A percentile compares a stretch with the other conserved stretches of the same genome.
phyloP scores from a whole-genome alignment of 2,329 filamentous ascomycete species.

The Seiridium cupressi region DNA sequence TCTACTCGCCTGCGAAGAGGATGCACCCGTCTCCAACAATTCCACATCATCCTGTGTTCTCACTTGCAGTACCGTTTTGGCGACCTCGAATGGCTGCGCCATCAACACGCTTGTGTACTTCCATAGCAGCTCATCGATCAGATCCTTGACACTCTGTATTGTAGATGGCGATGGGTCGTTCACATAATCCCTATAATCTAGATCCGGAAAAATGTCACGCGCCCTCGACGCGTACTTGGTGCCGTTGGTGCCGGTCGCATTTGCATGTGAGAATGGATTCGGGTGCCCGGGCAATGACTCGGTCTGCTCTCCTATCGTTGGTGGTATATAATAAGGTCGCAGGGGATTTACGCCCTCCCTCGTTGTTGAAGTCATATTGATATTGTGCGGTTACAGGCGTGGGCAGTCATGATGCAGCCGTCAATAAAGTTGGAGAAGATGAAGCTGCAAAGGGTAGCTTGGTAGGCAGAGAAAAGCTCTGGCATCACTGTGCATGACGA shows the following conservation, averaged over 20 bases:
- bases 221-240: slow-evolving; percentile 59
- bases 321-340: slow-evolving; percentile 61
- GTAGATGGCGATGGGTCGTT: slow-evolving; percentile 73
- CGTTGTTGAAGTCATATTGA: slow-evolving; percentile 39
- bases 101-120: slow-evolving; percentile 88
- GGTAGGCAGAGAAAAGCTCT: not conserved
- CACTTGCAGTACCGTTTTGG: slow-evolving; percentile 88
- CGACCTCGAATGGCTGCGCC: slow-evolving; percentile 94
- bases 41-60: slow-evolving; percentile 53
- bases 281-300: slow-evolving; percentile 32
- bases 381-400: not conserved
- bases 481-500: slow-evolving; percentile 6
- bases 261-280: slow-evolving; percentile 44
- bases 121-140: slow-evolving; percentile 84
- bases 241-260: slow-evolving; percentile 29
- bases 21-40: slow-evolving; percentile 24
- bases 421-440: not conserved
- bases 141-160: slow-evolving; percentile 70
- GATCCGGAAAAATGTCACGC: slow-evolving; percentile 81
- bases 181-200: slow-evolving; percentile 89
- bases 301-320: slow-evolving; percentile 60
- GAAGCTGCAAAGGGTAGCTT: not conserved
- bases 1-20: slow-evolving; percentile 23
- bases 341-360: slow-evolving; percentile 56
- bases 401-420: slow-evolving; percentile 9